These are phyloP conservation scores for Claviceps lovelessii DNA, from an alignment of 2,329 filamentous ascomycete genomes.

Conservation along the genomic window DNA sequence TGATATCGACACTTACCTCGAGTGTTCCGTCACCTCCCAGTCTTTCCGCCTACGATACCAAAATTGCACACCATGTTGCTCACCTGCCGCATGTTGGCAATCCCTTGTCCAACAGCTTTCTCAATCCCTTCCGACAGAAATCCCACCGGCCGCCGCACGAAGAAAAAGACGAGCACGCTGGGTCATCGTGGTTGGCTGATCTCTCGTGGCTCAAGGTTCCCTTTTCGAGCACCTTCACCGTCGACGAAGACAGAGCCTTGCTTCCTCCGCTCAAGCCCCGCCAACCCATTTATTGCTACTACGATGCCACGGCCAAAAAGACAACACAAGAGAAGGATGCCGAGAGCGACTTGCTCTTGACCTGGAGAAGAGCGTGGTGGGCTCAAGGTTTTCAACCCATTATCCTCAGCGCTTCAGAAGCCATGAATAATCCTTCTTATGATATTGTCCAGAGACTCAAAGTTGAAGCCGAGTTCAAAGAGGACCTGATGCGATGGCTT, in stretches of 20 bases:
- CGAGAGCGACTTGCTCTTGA: slow-evolving; percentile 64
- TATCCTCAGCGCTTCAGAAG: slow-evolving; percentile 65
- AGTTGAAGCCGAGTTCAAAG: slow-evolving; percentile 47
- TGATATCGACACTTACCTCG: slow-evolving; percentile 37
- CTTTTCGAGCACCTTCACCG: slow-evolving; percentile 65
- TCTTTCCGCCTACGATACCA: slow-evolving; percentile 35
- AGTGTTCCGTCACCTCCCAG: slow-evolving; percentile 33
- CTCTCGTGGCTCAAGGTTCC: slow-evolving; percentile 77
- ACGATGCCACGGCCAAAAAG: slow-evolving; percentile 53
- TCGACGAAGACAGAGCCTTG: slow-evolving; percentile 71
- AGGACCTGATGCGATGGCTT: slow-evolving; percentile 69
- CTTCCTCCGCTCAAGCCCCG: slow-evolving; percentile 62
- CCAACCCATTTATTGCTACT: slow-evolving; percentile 78
- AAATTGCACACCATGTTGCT: slow-evolving; percentile 28
- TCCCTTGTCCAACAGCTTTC: slow-evolving; percentile 32
- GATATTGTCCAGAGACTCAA: slow-evolving; percentile 49
- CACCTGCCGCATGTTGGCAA: slow-evolving; percentile 13
- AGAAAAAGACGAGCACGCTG: slow-evolving; percentile 63
- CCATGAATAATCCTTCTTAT: slow-evolving; percentile 70
- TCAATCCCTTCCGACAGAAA: slow-evolving; percentile 54
- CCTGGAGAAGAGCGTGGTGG: slow-evolving; percentile 93
- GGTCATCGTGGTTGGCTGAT: slow-evolving; percentile 72
- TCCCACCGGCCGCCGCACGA: slow-evolving; percentile 60
- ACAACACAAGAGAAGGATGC: slow-evolving; percentile 51
- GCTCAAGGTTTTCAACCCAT: slow-evolving; percentile 80